These are phyloP conservation scores for Aspergillus brasiliensis DNA, from an alignment of 2,329 filamentous ascomycete species.

Conservation along the genomic window DNA sequence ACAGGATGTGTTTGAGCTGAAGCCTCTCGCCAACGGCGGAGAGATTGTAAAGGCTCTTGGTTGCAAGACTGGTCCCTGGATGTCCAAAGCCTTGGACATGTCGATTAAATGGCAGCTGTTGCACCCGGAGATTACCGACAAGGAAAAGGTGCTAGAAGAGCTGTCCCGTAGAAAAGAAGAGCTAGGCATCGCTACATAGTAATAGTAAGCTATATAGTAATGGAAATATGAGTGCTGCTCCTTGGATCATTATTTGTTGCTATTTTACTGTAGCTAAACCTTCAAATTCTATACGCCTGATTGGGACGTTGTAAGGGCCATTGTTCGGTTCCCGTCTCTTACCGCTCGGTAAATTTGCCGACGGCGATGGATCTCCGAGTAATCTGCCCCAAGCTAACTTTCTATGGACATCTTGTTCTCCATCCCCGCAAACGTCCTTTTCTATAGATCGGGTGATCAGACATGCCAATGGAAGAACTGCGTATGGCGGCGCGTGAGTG, in stretches of 20 bases:
- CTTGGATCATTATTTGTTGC: too few species aligned
- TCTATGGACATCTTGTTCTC: too few species aligned
- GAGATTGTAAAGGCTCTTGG: constrained; percentile 68
- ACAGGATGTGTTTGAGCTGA: constrained; percentile 56
- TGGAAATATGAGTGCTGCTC: background rate
- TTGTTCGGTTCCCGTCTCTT: background rate
- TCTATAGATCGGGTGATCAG: background rate
- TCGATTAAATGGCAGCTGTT: constrained; percentile 87
- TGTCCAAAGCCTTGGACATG: constrained; percentile 74
- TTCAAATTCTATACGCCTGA: background rate
- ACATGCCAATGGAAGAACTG: constrained; percentile 28
- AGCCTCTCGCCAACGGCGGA: constrained; percentile 72
- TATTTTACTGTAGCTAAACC: too few species aligned
- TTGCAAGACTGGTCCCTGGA: constrained; percentile 75
- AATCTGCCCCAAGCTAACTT: background rate
- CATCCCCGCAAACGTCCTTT: too few species aligned
- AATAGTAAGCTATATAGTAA: constrained; percentile 2
- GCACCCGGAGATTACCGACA: constrained; percentile 68
- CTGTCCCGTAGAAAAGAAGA: constrained; percentile 56
- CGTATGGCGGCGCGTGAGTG: constrained; percentile 30
- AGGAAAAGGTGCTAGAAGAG: constrained; percentile 61
- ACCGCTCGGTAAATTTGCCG: constrained; percentile 6
- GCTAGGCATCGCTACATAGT: constrained; percentile 39
- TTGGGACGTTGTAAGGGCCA: background rate
- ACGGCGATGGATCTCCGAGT: background rate